Evolutionary conservation across 2,329 filamentous ascomycete genomes (phyloP).

Genomic region (Xylogone sp.): DNA sequence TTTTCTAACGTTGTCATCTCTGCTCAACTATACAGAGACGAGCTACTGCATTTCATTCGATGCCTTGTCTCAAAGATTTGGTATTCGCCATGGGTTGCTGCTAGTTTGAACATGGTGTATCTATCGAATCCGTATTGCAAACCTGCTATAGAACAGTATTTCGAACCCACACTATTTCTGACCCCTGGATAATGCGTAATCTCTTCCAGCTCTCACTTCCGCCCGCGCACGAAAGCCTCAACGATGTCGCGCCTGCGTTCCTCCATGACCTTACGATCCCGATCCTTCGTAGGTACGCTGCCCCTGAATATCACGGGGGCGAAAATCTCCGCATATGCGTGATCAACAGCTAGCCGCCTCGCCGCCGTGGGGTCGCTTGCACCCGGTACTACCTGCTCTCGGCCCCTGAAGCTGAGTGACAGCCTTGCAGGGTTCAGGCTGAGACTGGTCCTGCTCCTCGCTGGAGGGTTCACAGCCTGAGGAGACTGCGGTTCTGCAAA

Average conservation of each 20-base stretch:
- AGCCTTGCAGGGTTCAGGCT: constrained; percentile 20
- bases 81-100: too few relatives aligned
- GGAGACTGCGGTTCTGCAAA: neutral
- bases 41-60: too few relatives aligned
- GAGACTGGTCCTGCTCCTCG: constrained; percentile 20
- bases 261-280: constrained; percentile 56
- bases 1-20: too few relatives aligned
- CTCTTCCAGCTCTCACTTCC: constrained; percentile 1
- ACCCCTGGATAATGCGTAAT: too few relatives aligned
- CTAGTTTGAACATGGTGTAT: too few relatives aligned
- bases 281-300: constrained; percentile 38
- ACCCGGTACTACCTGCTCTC: constrained; percentile 13
- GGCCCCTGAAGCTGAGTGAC: constrained; percentile 23
- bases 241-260: constrained; percentile 64
- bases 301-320: constrained; percentile 58
- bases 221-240: constrained; percentile 59
- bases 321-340: constrained; percentile 62
- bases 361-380: constrained; percentile 44
- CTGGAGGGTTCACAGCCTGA: constrained; percentile 2
- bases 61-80: too few relatives aligned
- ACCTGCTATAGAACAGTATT: too few relatives aligned
- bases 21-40: too few relatives aligned
- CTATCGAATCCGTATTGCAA: too few relatives aligned
- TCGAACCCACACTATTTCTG: too few relatives aligned
- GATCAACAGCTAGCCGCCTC: constrained; percentile 57